Base-by-base conservation (phyloP, 352 stramenopile species). In the Phytophthora vignae region DNA sequence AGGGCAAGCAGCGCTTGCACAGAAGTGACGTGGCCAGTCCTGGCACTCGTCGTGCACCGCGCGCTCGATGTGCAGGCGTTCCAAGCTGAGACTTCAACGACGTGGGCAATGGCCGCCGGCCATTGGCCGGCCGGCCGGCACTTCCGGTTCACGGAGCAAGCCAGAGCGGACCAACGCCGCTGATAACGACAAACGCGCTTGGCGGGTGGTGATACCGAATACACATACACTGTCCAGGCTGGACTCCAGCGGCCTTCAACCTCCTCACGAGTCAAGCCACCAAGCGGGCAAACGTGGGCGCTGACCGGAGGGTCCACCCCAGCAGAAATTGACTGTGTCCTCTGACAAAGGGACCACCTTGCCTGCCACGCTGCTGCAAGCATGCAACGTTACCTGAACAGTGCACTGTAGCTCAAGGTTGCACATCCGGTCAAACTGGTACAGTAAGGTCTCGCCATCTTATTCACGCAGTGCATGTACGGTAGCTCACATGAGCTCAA, bases 81-180 rank as follows among this genome's bases (percentile, higher is more conserved):
- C 60, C 27, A 31, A 31, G 4, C 4, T 31, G 27, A 3, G 27
- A 31, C 27, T 31, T 31, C 27, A 31, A 31, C 27, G 27, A 7
- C 27, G 27, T 31, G 4, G 27, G 27, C 27, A 31, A 31, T 27
- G 22, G 22, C n/a, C n/a, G n/a, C n/a, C n/a, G n/a, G n/a, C n/a
- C n/a, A n/a, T n/a, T n/a, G n/a, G n/a, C 22, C 22, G 22, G 22
- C 22, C 22, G 22, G 1, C 22, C 22, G 22, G 22, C 22, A 27
- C 22, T 27, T 27, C 22, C 33, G 33, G 33, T 10, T 40, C 10
- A 48, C 38, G 27, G 36, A 11, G 48, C 46, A 44, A 73, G 69
- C 57, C 57, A 61, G 69, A 73, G 64, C 60, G 59, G 48, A 69
- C 44, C 52, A 76, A 71, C 50, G 15, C 22, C 71, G 49, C 56